phyloP scores from a whole-genome alignment of 805 yeast species.

The Ogataea ganodermae region DNA sequence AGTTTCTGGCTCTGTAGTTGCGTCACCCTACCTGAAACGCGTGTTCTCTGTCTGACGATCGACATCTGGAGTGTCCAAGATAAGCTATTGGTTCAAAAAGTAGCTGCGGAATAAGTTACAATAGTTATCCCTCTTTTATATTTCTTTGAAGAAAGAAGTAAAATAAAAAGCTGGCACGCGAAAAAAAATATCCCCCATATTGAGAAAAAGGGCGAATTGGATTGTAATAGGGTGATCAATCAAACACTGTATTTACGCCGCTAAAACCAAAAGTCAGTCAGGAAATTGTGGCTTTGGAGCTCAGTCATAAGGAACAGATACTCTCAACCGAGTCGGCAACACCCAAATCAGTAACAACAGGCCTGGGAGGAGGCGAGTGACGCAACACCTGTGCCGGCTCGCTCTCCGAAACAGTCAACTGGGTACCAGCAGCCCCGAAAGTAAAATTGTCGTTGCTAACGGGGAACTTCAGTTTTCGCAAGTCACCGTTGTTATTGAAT shows the following conservation, averaged over 20 bases:
- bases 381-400: background rate
- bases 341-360: background rate
- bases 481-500: constrained; percentile 7
- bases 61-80: constrained; percentile 15
- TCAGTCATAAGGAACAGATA: background rate
- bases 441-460: background rate
- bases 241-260: too few species aligned
- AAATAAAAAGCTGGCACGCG: background rate
- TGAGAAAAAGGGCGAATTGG: background rate
- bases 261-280: too few species aligned
- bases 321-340: constrained; percentile 1
- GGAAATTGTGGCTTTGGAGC: too few species aligned
- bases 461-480: constrained; percentile 10
- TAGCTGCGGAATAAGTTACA: too few species aligned
- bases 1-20: constrained; percentile 41
- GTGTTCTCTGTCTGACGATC: constrained; percentile 8
- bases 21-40: constrained; percentile 26
- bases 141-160: background rate
- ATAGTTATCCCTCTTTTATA: too few species aligned
- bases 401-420: background rate
- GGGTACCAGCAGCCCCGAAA: background rate
- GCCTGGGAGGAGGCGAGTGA: background rate
- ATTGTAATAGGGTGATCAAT: too few species aligned
- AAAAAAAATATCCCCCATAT: background rate
- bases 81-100: too few species aligned